Conservation (phyloP, 805 yeast genomes). For the Trichomonascus vanleenenianus region DNA sequence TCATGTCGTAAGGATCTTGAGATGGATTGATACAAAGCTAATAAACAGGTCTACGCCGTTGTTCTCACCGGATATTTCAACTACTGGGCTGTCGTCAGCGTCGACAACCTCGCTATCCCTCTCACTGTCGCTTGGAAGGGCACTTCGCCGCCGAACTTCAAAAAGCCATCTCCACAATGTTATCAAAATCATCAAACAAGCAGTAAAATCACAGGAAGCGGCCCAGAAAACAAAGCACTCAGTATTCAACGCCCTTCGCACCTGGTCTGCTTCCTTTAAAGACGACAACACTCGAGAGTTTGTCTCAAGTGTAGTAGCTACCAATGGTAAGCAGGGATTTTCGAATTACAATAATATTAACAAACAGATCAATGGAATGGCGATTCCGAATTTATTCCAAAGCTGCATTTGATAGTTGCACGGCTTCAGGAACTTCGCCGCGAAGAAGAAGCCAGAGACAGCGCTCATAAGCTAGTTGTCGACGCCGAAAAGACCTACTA, state of each 20-base stretch:
- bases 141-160: not conserved
- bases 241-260: constrained; percentile 10
- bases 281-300: constrained; percentile 11
- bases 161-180: constrained; percentile 12
- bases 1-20: not conserved
- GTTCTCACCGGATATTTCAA: not conserved
- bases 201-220: constrained; percentile 16
- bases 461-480: constrained; percentile 3
- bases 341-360: no score
- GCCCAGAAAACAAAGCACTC: constrained; percentile 9
- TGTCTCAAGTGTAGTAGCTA: not conserved
- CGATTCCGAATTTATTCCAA: constrained; percentile 4
- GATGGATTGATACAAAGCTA: not conserved
- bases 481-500: constrained; percentile 16
- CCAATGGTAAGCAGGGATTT: no score
- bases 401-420: constrained; percentile 10
- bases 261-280: constrained; percentile 15
- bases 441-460: constrained; percentile 15
- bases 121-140: not conserved
- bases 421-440: constrained; percentile 14
- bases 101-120: not conserved
- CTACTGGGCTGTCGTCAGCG: not conserved
- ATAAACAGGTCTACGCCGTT: not conserved
- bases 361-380: constrained; percentile 3
- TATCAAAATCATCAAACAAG: constrained; percentile 10